Percentiles rank a stretch among this genome's conserved stretches.
phyloP scores from a whole-genome alignment of 495 filamentous ascomycete genomes.

The Penicillium canariense region DNA sequence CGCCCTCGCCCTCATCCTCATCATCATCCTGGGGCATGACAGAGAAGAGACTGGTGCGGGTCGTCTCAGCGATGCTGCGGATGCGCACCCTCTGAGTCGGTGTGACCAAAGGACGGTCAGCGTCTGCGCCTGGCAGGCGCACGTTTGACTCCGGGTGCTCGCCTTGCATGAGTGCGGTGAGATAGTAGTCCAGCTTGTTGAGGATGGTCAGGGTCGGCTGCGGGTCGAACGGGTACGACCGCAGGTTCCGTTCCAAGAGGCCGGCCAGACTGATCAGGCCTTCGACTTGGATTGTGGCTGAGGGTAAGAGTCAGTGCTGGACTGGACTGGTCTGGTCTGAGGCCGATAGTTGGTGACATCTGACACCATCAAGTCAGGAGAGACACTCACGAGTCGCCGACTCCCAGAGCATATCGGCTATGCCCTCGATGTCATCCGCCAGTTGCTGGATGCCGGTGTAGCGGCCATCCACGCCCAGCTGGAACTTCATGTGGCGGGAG shows the following conservation, averaged over 20 bases:
- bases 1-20: slow-evolving; percentile 18
- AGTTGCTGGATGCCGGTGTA: slow-evolving; percentile 70
- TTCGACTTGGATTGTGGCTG: slow-evolving; percentile 79
- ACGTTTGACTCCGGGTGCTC: slow-evolving; percentile 62
- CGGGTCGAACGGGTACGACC: slow-evolving; percentile 65
- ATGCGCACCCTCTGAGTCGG: slow-evolving; percentile 79
- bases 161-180: slow-evolving; percentile 67
- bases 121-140: slow-evolving; percentile 63
- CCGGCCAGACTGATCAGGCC: slow-evolving; percentile 75
- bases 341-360: no score
- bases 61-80: slow-evolving; percentile 68
- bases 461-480: slow-evolving; percentile 52
- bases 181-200: slow-evolving; percentile 74
- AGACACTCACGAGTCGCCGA: slow-evolving; percentile 72
- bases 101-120: slow-evolving; percentile 44
- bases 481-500: slow-evolving; percentile 59
- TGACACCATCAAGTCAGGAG: background rate
- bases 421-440: slow-evolving; percentile 63
- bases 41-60: slow-evolving; percentile 51
- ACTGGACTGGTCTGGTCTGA: no score
- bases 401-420: slow-evolving; percentile 79
- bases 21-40: slow-evolving; percentile 41
- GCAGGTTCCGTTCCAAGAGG: slow-evolving; percentile 62
- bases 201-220: slow-evolving; percentile 63
- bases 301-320: background rate